Base-by-base conservation (phyloP, 2,329 filamentous ascomycete species). In the Xylaria sp. region DNA sequence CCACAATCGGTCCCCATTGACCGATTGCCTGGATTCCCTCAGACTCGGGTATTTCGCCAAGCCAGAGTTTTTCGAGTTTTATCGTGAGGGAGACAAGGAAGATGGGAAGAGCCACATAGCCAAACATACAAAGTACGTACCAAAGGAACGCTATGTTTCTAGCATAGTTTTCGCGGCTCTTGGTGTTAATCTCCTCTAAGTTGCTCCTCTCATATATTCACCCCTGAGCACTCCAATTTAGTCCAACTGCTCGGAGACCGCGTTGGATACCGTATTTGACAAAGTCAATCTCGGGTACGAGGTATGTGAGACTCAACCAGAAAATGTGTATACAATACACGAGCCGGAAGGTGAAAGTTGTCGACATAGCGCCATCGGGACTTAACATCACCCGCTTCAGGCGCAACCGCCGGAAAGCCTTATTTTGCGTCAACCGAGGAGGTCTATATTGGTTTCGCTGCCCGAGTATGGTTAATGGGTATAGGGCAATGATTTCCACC, bases 51-150 rank as follows among this genome's bases (percentile, higher is more conserved):
- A 58, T 58, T 5, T 10, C 7, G 13, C 41, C 3, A 12, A 58
- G 25, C 20, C 20, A 43, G 20, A 28, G 10, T 10, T 5, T 58
- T 10, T n/a, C 36, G n/a, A 58, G 36, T 12, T 15, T 25, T 18
- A 31, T 31, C 7, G 41, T 31, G 13, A 33, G 20, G 4, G 36
- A 2, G 23, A n/a, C 7, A 23, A 20, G n/a, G 8, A 48, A 10
- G 8, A 48, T 8, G 46, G 46, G 46, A 48, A 48, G 4, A 10
- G 46, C 10, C 10, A n/a, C 39, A 7, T 58, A 58, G 13, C 56
- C 20, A n/a, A 58, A 10, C 39, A 46, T 58, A 25, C 56, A 58
- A 15, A 58, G 15, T 58, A 46, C 31, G 41, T 58, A 58, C 56
- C 56, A 58, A 43, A 31, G 10, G 3, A 58, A 23, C n/a, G 39